Conservation (phyloP, 257 asterid species). For the Echium plantagineum region DNA sequence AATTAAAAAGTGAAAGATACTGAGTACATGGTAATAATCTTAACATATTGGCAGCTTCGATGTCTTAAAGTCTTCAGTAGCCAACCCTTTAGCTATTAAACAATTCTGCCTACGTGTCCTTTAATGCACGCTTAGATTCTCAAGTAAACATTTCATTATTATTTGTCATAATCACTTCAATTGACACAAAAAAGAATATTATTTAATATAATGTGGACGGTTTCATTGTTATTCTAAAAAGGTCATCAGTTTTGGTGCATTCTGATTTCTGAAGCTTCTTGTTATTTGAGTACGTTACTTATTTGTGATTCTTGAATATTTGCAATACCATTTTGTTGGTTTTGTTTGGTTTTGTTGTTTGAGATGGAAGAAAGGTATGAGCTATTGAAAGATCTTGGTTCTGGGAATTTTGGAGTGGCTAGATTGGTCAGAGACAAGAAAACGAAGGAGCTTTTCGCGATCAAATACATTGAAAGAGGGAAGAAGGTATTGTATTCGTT, state of each 20-base stretch:
- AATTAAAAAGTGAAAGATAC: background rate
- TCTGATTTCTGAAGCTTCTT: background rate
- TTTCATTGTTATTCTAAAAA: background rate
- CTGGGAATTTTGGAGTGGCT: conserved; percentile 39
- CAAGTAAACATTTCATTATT: background rate
- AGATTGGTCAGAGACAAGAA: conserved; percentile 32
- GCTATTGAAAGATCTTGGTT: conserved; percentile 32
- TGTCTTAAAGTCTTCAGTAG: conserved; percentile 5
- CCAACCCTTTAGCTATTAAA: conserved; percentile 7
- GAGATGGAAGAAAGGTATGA: conserved; percentile 35
- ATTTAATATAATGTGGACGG: background rate
- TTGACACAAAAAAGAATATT: background rate
- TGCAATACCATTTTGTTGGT: no score
- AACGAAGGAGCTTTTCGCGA: conserved; percentile 32
- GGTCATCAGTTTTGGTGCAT: background rate
- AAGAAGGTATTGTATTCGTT: conserved; percentile 16
- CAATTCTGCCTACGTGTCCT: background rate
- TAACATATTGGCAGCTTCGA: background rate
- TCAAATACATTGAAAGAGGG: conserved; percentile 40
- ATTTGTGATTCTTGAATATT: no score
- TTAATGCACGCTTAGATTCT: background rate
- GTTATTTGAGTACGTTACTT: no score
- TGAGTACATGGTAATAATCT: conserved; percentile 4
- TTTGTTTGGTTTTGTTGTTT: background rate
- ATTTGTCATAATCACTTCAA: background rate